Evolutionary conservation across 768 basidiomycete species (phyloP).

Genomic region (Mycena chlorophos): DNA sequence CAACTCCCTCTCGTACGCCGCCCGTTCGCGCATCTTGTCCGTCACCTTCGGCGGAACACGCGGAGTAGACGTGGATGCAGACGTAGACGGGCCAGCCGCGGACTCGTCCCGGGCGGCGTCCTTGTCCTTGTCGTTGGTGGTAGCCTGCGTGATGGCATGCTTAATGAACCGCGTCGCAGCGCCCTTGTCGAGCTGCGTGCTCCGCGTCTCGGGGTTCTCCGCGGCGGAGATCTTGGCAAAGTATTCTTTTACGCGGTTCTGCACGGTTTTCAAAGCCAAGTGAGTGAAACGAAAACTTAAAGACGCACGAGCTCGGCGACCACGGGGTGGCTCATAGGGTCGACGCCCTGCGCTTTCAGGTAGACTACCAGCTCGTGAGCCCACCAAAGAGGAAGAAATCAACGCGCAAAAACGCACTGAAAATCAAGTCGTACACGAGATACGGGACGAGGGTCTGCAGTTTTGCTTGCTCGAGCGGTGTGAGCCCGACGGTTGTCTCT

Average conservation of each 20-base stretch:
- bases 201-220: conserved; percentile 63
- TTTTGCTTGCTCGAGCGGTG: conserved; percentile 80
- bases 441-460: conserved; percentile 80
- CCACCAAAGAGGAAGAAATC: neutral
- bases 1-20: conserved; percentile 59
- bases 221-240: conserved; percentile 81
- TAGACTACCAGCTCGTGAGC: conserved; percentile 56
- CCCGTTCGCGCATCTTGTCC: conserved; percentile 71
- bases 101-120: conserved; percentile 35
- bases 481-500: conserved; percentile 62
- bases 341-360: conserved; percentile 75
- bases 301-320: conserved; percentile 65
- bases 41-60: too few relatives aligned
- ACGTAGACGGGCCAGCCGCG: conserved; percentile 27
- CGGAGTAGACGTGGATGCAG: conserved; percentile 48
- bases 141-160: conserved; percentile 71
- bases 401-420: conserved; percentile 54
- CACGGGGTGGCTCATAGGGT: conserved; percentile 78
- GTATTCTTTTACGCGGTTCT: conserved; percentile 79
- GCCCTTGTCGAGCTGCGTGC: conserved; percentile 66
- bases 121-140: conserved; percentile 26
- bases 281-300: neutral
- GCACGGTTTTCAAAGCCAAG: conserved; percentile 3
- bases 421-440: conserved; percentile 80
- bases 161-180: conserved; percentile 84